A percentile compares a stretch with the other conserved stretches of the same genome.
phyloP scores from a whole-genome alignment of 2,329 filamentous ascomycete genomes.

The Cladobotryum mycophilum region DNA sequence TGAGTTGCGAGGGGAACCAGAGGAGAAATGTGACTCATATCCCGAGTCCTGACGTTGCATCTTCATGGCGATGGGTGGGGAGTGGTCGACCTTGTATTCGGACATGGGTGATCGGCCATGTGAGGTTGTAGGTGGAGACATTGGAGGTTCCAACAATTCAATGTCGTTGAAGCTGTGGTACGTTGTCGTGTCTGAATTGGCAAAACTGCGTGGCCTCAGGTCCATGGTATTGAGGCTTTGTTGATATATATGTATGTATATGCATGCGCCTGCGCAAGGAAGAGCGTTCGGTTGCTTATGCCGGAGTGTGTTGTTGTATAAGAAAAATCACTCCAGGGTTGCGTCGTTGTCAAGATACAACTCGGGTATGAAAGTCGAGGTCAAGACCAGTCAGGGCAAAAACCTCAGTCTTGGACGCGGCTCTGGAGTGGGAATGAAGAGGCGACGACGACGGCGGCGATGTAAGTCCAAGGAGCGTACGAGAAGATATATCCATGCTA shows the following conservation, averaged over 20 bases:
- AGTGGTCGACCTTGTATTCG: constrained; percentile 19
- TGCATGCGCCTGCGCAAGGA: neutral
- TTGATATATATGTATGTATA: neutral
- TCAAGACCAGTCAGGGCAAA: constrained; percentile 1
- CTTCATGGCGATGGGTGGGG: constrained; percentile 27
- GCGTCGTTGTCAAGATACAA: neutral
- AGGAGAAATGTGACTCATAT: constrained; percentile 43
- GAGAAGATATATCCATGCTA: constrained; percentile 4
- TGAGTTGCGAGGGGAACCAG: constrained; percentile 32
- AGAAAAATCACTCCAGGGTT: neutral
- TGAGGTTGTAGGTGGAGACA: constrained; percentile 21
- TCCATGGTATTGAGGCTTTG: constrained; percentile 5
- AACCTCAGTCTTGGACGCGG: neutral
- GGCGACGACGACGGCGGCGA: neutral
- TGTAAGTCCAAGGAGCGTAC: neutral
- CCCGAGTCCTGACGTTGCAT: constrained; percentile 55
- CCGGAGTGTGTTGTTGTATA: no score
- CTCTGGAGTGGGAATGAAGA: neutral
- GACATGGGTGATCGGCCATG: constrained; percentile 17
- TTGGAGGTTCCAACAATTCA: constrained; percentile 39
- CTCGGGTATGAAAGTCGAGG: neutral
- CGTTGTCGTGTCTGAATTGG: constrained; percentile 43
- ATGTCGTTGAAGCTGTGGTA: constrained; percentile 51
- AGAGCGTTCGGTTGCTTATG: neutral
- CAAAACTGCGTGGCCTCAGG: constrained; percentile 31